Evolutionary conservation across 176 grass and related monocot species (phyloP).

Genomic region (Hordeum vulgare): DNA sequence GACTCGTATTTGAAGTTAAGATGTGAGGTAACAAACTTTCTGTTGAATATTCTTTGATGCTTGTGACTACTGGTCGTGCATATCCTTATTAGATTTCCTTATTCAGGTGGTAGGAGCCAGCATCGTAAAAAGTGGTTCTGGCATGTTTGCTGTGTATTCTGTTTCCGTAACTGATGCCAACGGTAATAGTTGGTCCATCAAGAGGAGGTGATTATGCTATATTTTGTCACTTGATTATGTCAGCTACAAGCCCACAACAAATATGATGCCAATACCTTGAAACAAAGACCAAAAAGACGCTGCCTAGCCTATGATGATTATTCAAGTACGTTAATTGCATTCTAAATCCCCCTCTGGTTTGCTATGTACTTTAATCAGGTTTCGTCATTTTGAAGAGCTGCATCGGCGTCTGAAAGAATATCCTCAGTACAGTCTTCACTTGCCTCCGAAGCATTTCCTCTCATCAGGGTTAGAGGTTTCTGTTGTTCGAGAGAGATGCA

Average conservation of each 20-base stretch:
- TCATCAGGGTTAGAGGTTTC: conserved; percentile 89
- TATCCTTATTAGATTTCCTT: conserved; percentile 26
- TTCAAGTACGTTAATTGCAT: not conserved
- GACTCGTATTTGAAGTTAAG: conserved; percentile 93
- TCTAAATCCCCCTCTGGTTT: not conserved
- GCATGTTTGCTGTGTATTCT: conserved; percentile 97
- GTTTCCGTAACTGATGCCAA: conserved; percentile 84
- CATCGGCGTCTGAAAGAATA: conserved; percentile 97
- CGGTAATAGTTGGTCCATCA: conserved; percentile 91
- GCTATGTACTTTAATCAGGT: conserved; percentile 47
- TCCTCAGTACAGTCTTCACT: conserved; percentile 82
- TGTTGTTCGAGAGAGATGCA: conserved; percentile 97
- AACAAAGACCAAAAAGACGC: not conserved
- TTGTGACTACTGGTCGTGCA: conserved; percentile 10
- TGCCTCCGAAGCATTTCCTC: conserved; percentile 96
- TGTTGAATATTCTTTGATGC: conserved; percentile 8
- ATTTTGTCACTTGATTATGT: conserved; percentile 11
- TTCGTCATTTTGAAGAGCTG: conserved; percentile 98
- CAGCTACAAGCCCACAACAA: not conserved
- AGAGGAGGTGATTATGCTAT: conserved; percentile 67
- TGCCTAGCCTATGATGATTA: not conserved
- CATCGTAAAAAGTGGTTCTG: conserved; percentile 98
- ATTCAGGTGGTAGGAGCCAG: conserved; percentile 84
- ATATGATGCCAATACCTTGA: not conserved
- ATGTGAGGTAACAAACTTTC: conserved; percentile 65